Percentiles rank a stretch among this genome's conserved stretches.
Evolutionary conservation across 1,139 yeast genomes (phyloP).

Genomic region (Kodamaea derodonti): DNA sequence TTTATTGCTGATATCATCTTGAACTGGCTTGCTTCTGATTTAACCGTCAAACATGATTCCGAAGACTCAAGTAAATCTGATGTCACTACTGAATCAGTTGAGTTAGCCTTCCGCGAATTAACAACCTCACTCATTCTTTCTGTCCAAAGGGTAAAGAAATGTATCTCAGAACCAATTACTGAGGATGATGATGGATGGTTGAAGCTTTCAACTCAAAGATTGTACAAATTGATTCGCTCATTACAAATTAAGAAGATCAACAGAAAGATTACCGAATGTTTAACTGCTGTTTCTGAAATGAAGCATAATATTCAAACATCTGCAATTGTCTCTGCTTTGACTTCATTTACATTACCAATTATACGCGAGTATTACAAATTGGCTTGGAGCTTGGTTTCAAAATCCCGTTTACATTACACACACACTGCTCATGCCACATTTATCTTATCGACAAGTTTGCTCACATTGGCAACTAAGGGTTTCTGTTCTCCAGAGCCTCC

Average conservation of each 20-base stretch:
- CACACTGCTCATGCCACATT: slow-evolving; percentile 60
- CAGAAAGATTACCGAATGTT: slow-evolving; percentile 16
- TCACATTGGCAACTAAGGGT: slow-evolving; percentile 72
- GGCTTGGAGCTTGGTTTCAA: slow-evolving; percentile 35
- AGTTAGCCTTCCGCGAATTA: slow-evolving; percentile 45
- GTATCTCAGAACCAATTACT: slow-evolving; percentile 26
- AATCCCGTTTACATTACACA: slow-evolving; percentile 43
- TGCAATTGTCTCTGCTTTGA: slow-evolving; percentile 38
- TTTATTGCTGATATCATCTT: slow-evolving; percentile 48
- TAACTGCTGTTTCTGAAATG: slow-evolving; percentile 18
- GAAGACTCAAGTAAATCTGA: slow-evolving; percentile 15
- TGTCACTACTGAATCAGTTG: slow-evolving; percentile 34
- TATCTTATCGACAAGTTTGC: slow-evolving; percentile 53
- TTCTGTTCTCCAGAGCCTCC: slow-evolving; percentile 91
- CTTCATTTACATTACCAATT: slow-evolving; percentile 55
- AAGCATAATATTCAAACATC: slow-evolving; percentile 37
- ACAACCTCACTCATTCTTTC: slow-evolving; percentile 63
- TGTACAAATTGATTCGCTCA: slow-evolving; percentile 33
- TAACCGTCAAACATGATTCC: not conserved
- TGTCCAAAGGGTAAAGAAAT: slow-evolving; percentile 53
- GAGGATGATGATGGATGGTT: slow-evolving; percentile 70
- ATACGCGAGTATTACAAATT: slow-evolving; percentile 52
- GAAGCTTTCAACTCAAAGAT: slow-evolving; percentile 41
- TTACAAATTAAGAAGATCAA: slow-evolving; percentile 32
- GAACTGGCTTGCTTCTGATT: slow-evolving; percentile 25